These are phyloP conservation scores for Nannochloropsis gaditana DNA, from an alignment of 108 stramenopile genomes.

Conservation along the genomic window DNA sequence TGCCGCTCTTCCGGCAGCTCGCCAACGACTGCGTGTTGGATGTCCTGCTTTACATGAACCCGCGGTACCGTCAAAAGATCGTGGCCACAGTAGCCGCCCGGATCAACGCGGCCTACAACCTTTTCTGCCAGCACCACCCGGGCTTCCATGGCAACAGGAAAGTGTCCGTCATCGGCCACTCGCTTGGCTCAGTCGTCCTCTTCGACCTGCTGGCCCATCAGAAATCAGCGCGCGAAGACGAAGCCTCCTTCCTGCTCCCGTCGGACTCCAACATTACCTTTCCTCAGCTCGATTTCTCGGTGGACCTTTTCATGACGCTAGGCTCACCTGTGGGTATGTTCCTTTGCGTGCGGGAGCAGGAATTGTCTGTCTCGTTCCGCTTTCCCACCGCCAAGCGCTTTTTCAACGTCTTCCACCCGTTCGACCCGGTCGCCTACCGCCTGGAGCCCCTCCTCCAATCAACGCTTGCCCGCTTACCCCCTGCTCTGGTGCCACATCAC, in stretches of 20 bases:
- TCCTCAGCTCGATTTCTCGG: background rate
- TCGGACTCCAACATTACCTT: background rate
- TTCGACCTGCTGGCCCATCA: constrained; percentile 70
- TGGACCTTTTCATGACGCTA: background rate
- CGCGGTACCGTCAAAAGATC: constrained; percentile 63
- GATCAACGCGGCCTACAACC: constrained; percentile 61
- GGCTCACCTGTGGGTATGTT: constrained; percentile 30
- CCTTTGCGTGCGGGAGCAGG: constrained; percentile 12
- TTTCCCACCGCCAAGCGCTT: constrained; percentile 24
- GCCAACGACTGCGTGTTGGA: constrained; percentile 65
- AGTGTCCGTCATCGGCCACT: constrained; percentile 67
- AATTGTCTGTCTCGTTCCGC: background rate
- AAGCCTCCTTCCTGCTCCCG: background rate
- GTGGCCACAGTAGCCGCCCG: constrained; percentile 50
- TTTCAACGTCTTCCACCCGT: constrained; percentile 38
- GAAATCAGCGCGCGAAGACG: background rate
- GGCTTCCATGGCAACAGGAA: constrained; percentile 60
- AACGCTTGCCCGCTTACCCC: background rate
- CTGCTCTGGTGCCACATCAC: constrained; percentile 27
- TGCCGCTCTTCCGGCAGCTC: constrained; percentile 68
- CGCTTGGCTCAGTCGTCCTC: constrained; percentile 72
- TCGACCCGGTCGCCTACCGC: constrained; percentile 33
- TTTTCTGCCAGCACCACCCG: constrained; percentile 52
- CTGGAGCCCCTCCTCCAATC: constrained; percentile 28
- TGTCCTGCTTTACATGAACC: constrained; percentile 63